Evolutionary conservation across 2,329 filamentous ascomycete genomes (phyloP).

Genomic region (Pezicula neosporulosa): DNA sequence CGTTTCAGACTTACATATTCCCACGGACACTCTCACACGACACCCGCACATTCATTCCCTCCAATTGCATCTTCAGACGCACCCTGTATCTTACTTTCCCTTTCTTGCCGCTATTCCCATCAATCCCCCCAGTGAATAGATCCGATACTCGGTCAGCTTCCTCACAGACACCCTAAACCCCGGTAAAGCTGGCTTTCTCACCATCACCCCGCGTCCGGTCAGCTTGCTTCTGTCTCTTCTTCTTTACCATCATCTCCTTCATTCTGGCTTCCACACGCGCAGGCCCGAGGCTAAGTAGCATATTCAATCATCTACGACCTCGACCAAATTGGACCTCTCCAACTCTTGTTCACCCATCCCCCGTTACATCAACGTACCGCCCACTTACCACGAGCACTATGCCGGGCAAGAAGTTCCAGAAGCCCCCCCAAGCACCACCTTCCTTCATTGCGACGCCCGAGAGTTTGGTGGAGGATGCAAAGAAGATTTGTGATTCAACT

Average conservation of each 20-base stretch:
- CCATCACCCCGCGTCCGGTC: constrained; percentile 27
- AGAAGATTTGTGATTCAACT: constrained; percentile 64
- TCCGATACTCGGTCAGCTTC: no score
- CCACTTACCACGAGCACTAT: constrained; percentile 52
- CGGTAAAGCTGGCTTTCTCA: constrained; percentile 31
- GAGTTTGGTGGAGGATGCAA: constrained; percentile 63
- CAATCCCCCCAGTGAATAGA: no score
- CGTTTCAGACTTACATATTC: no score
- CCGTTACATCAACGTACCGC: constrained; percentile 1
- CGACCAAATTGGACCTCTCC: constrained; percentile 7
- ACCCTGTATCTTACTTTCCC: background rate
- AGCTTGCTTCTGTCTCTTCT: constrained; percentile 47
- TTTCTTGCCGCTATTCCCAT: no score
- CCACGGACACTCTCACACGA: no score
- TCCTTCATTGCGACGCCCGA: constrained; percentile 73
- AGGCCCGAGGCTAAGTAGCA: constrained; percentile 47
- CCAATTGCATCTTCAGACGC: background rate
- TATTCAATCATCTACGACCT: constrained; percentile 52
- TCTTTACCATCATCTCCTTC: constrained; percentile 53
- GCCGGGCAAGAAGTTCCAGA: constrained; percentile 64
- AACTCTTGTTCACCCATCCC: constrained; percentile 3
- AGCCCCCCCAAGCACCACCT: constrained; percentile 74
- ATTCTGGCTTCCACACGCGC: constrained; percentile 60
- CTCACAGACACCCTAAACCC: background rate
- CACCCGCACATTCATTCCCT: background rate